Evolutionary conservation across 2,329 filamentous ascomycete genomes (phyloP).

Genomic region (Penicillium sp.): DNA sequence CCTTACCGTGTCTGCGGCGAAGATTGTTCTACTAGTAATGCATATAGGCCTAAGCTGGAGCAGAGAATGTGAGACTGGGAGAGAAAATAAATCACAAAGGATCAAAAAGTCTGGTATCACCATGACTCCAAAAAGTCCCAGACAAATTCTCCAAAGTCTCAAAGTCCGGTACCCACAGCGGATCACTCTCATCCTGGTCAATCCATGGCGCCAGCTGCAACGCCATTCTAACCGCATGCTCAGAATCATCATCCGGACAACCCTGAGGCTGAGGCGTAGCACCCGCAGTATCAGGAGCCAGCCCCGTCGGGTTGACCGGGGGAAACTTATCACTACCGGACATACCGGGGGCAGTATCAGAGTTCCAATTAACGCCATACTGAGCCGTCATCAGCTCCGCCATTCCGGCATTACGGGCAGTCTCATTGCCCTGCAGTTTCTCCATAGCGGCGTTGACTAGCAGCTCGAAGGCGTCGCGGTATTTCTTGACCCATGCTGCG

Average conservation of each 20-base stretch:
- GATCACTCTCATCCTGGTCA: constrained; percentile 35
- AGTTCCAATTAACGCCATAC: constrained; percentile 19
- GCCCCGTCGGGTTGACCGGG: constrained; percentile 6
- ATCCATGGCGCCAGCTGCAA: constrained; percentile 42
- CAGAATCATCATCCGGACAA: constrained; percentile 24
- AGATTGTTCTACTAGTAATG: too few relatives aligned
- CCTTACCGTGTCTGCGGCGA: too few relatives aligned
- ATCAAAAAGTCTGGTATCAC: constrained; percentile 31
- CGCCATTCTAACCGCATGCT: constrained; percentile 40
- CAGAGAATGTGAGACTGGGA: too few relatives aligned
- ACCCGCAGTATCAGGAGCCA: constrained; percentile 13
- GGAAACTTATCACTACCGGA: constrained; percentile 17
- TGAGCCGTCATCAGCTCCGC: constrained; percentile 44
- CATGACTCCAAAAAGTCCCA: constrained; percentile 30
- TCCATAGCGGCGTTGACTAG: constrained; percentile 50
- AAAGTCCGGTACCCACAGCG: constrained; percentile 43
- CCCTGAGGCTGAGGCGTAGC: not conserved
- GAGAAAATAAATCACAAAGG: constrained; percentile 21
- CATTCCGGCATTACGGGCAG: constrained; percentile 35
- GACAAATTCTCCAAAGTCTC: constrained; percentile 35
- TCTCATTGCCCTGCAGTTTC: constrained; percentile 42
- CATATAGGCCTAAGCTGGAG: too few relatives aligned
- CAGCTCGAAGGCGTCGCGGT: constrained; percentile 49
- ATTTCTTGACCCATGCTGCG: constrained; percentile 49
- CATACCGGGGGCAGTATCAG: constrained; percentile 14